Percentiles rank a stretch among this genome's conserved stretches.
Conservation (phyloP, 2,329 filamentous ascomycete species). For the Hortaea werneckii region DNA sequence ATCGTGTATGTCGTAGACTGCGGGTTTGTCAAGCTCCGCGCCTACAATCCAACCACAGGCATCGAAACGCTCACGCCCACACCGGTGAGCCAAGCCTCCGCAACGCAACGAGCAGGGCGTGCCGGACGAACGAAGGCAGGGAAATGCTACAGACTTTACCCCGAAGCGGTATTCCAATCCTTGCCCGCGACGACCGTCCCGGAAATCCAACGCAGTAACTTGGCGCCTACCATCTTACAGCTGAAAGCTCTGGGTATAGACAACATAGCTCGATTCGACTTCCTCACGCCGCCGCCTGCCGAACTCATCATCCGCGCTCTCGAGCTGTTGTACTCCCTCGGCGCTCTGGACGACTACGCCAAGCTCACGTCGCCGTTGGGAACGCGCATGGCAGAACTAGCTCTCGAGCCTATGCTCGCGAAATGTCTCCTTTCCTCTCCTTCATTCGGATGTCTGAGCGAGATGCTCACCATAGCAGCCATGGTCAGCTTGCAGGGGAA, state of each 20-base stretch:
- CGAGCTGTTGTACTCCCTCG: constrained; percentile 77
- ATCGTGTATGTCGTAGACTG: constrained; percentile 97
- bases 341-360: constrained; percentile 78
- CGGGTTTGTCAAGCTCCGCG: constrained; percentile 81
- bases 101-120: constrained; percentile 81
- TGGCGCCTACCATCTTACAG: constrained; percentile 79
- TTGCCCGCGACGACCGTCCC: constrained; percentile 68
- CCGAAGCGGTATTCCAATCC: constrained; percentile 57
- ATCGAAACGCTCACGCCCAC: constrained; percentile 80
- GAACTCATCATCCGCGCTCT: constrained; percentile 77
- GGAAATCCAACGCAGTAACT: constrained; percentile 84
- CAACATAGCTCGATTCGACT: constrained; percentile 85
- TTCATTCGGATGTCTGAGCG: constrained; percentile 67
- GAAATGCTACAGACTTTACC: constrained; percentile 91
- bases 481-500: constrained; percentile 82
- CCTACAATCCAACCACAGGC: constrained; percentile 72
- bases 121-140: constrained; percentile 82
- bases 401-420: constrained; percentile 91
- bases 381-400: constrained; percentile 80
- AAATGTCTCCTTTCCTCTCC: constrained; percentile 71
- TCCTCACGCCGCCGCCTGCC: constrained; percentile 73
- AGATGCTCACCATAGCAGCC: constrained; percentile 83
- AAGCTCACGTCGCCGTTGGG: constrained; percentile 86
- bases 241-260: constrained; percentile 92
- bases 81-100: constrained; percentile 79